Evolutionary conservation across 495 filamentous ascomycete genomes (phyloP).

Genomic region (Lentithecium fluviatile): DNA sequence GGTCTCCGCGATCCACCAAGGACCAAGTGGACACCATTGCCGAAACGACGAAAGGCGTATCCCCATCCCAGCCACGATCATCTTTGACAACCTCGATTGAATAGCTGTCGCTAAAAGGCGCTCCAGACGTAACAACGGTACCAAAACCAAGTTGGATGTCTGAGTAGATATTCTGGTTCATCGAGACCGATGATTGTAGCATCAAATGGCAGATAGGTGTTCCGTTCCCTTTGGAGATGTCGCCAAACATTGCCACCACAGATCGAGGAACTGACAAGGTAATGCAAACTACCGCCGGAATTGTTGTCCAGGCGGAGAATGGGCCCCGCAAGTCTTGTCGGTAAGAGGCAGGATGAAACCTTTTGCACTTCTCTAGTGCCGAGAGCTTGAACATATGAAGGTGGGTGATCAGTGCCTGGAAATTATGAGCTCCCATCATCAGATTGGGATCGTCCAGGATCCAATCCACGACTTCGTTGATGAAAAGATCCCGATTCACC

Average conservation of each 20-base stretch:
- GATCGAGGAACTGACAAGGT: not conserved
- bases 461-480: not conserved
- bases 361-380: not conserved
- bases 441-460: not conserved
- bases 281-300: not conserved
- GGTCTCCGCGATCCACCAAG: constrained; percentile 34
- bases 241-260: not conserved
- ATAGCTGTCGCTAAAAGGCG: not conserved
- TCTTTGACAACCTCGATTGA: not conserved
- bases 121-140: not conserved
- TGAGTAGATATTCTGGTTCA: not conserved
- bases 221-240: not conserved
- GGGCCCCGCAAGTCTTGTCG: not conserved
- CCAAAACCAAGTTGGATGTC: constrained; percentile 2
- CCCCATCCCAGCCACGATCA: not conserved
- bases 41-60: not conserved
- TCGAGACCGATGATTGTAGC: not conserved
- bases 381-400: not conserved
- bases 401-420: not conserved
- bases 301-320: not conserved
- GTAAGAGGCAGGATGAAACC: not conserved
- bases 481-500: not conserved
- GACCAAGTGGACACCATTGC: constrained; percentile 2
- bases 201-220: constrained; percentile 2
- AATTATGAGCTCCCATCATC: not conserved